These are phyloP conservation scores for Botrytis hyacinthi DNA, from an alignment of 2,329 filamentous ascomycete species.

Conservation along the genomic window DNA sequence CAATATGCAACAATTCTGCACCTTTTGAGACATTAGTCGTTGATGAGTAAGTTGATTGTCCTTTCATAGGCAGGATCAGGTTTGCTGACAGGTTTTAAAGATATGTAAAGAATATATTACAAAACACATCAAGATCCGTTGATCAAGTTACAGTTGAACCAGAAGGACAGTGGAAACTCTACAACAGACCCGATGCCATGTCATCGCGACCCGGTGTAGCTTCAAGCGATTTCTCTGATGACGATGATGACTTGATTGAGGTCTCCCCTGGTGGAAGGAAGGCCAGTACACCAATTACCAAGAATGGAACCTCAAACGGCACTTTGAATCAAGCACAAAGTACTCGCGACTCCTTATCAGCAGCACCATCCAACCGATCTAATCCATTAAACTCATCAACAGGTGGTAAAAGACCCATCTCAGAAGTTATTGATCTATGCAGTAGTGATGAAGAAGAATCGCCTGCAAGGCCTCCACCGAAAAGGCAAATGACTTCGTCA, in stretches of 20 bases:
- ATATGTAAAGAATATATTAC: slow-evolving; percentile 85
- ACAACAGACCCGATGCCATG: slow-evolving; percentile 29
- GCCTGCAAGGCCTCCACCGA: slow-evolving; percentile 36
- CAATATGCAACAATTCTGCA: slow-evolving; percentile 82
- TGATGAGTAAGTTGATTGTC: slow-evolving; percentile 65
- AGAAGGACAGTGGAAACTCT: slow-evolving; percentile 69
- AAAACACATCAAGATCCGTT: slow-evolving; percentile 64
- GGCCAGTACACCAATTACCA: slow-evolving; percentile 33
- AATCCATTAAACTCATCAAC: slow-evolving; percentile 20
- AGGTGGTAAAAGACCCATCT: slow-evolving; percentile 45
- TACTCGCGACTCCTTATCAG: slow-evolving; percentile 41
- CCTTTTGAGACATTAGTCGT: slow-evolving; percentile 80
- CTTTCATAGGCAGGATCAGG: slow-evolving; percentile 21
- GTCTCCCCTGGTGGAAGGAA: slow-evolving; percentile 40
- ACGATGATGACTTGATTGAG: slow-evolving; percentile 52
- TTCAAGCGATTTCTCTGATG: slow-evolving; percentile 36
- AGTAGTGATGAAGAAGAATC: slow-evolving; percentile 51
- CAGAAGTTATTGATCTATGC: slow-evolving; percentile 54
- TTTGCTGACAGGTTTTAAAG: slow-evolving; percentile 43
- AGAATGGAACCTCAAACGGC: slow-evolving; percentile 25
- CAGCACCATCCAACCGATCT: slow-evolving; percentile 20
- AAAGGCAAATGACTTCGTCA: slow-evolving; percentile 32
- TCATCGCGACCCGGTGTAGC: slow-evolving; percentile 30
- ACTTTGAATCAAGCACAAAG: slow-evolving; percentile 29
- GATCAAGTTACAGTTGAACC: slow-evolving; percentile 92